Percentiles rank a stretch among this genome's conserved stretches.
Evolutionary conservation across 2,329 filamentous ascomycete genomes (phyloP).

Genomic region (Alternaria novae-zelandiae): DNA sequence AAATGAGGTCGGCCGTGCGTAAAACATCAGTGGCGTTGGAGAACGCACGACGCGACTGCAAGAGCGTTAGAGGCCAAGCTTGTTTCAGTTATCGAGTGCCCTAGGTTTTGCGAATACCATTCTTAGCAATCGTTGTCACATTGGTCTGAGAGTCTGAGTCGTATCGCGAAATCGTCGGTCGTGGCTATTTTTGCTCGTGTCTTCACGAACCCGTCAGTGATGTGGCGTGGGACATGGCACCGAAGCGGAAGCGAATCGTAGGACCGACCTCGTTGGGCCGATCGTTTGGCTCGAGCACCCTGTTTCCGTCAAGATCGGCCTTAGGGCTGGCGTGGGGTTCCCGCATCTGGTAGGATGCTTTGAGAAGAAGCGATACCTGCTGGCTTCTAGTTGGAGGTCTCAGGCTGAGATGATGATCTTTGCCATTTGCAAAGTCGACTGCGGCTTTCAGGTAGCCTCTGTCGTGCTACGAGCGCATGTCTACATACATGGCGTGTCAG

Average conservation of each 20-base stretch:
- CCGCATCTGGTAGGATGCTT: conserved; percentile 20
- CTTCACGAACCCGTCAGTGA: conserved; percentile 2
- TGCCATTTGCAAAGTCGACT: background rate
- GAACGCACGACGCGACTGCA: conserved; percentile 13
- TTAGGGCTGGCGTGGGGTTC: conserved; percentile 28
- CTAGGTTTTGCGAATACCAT: background rate
- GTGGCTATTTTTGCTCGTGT: background rate
- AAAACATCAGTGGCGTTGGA: conserved; percentile 10
- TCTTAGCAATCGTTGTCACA: background rate
- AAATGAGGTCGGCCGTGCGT: conserved; percentile 7
- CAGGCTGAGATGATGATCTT: conserved; percentile 18
- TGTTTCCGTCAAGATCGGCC: conserved; percentile 25
- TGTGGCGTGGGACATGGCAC: conserved; percentile 9
- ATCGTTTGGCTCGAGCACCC: conserved; percentile 12
- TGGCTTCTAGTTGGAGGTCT: conserved; percentile 17
- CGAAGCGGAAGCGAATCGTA: conserved; percentile 10
- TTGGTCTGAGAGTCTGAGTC: background rate
- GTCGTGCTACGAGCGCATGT: conserved; percentile 1
- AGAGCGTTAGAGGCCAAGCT: conserved; percentile 2
- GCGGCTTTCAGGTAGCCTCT: conserved; percentile 18
- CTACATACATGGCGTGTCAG: conserved; percentile 4
- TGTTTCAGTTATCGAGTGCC: conserved; percentile 23
- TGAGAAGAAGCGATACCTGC: conserved; percentile 22
- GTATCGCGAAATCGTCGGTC: conserved; percentile 9
- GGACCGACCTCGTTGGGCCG: conserved; percentile 16